These are phyloP conservation scores for Allium fistulosum DNA, from an alignment of 106 monocot species.

Conservation along the genomic window DNA sequence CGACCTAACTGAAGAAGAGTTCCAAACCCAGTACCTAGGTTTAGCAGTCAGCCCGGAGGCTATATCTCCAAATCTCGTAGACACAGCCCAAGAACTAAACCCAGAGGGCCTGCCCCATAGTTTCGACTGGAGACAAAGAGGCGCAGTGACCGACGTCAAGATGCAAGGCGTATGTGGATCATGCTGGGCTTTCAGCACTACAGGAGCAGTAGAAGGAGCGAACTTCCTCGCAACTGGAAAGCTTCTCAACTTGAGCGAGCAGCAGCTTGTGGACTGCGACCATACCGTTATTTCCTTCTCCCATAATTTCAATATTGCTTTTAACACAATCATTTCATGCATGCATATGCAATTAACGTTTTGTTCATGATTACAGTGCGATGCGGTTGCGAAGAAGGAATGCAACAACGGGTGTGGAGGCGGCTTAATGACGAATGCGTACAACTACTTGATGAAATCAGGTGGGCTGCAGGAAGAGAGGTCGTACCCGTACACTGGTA, in stretches of 20 bases:
- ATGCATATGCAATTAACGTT: too few species aligned
- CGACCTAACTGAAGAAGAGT: conserved; percentile 74
- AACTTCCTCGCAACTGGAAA: conserved; percentile 72
- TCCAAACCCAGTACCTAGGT: conserved; percentile 51
- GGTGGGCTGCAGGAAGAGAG: conserved; percentile 69
- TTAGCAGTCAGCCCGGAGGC: conserved; percentile 3
- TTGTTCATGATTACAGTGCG: conserved; percentile 25
- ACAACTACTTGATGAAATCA: conserved; percentile 54
- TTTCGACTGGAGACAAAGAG: conserved; percentile 85
- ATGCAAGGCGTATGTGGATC: conserved; percentile 86
- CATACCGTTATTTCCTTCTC: conserved; percentile 31
- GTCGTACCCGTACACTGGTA: conserved; percentile 66
- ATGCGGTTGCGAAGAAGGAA: conserved; percentile 38
- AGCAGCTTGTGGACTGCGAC: conserved; percentile 89
- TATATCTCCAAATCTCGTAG: neutral
- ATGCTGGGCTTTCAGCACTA: conserved; percentile 93
- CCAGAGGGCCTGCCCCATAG: conserved; percentile 36
- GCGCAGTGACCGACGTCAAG: conserved; percentile 80
- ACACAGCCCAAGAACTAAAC: conserved; percentile 3
- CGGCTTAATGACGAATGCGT: conserved; percentile 86
- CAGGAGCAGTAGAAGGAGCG: conserved; percentile 79
- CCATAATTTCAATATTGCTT: neutral
- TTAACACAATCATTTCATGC: too few species aligned
- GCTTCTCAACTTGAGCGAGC: conserved; percentile 73
- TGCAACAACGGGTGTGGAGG: conserved; percentile 77